Base-by-base conservation (phyloP, 208 protist genomes). In the Leishmania lainsoni region DNA sequence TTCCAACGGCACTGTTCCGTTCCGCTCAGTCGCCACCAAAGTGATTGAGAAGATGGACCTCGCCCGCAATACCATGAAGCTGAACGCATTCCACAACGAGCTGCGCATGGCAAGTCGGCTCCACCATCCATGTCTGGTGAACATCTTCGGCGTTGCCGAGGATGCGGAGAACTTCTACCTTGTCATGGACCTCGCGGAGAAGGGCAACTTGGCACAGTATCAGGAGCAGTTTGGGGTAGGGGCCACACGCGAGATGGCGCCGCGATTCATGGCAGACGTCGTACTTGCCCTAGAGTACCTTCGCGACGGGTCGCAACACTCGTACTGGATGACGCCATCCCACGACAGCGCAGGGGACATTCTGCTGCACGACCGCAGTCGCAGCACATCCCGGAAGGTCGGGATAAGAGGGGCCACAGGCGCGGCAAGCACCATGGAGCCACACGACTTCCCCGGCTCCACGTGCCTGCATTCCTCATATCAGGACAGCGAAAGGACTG, bases 201-300 rank as follows among this genome's bases (percentile, higher is more conserved):
- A 90, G 35, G 93, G 92, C 1, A 91, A 94, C 65, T 48, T 97
- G 58, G 42, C 83, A 20, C 65, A 90, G 61, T 95, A 97, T 72
- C 83, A 91, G 63, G 84, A 88, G 39, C 76, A 81, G 48, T 89
- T 88, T 48, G 91, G 89, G 22, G 81, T 92, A n/a, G 80, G 70
- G 12, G 80, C 91, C 80, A 93, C 91, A 71, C 70, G 85, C 29
- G 56, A 70, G 52, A 93, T 94, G 84, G 94, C 93, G 29, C 91
- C 94, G 42, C 90, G 84, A 54, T 91, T 97, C 68, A 66, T 96
- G 52, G 93, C 92, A 16, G 93, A 96, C 63, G 70, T 97, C 29
- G 93, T 97, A 39, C 83, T 95, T 63, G 93, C 83, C 14, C 83
- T 97, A 5, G 92, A 97, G 85, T 93, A 97, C 79, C 74, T 97